Evolutionary conservation across 2,329 filamentous ascomycete genomes (phyloP), one percentile per base, ranked within the genome.

Genomic region (Blastomyces parvus): DNA sequence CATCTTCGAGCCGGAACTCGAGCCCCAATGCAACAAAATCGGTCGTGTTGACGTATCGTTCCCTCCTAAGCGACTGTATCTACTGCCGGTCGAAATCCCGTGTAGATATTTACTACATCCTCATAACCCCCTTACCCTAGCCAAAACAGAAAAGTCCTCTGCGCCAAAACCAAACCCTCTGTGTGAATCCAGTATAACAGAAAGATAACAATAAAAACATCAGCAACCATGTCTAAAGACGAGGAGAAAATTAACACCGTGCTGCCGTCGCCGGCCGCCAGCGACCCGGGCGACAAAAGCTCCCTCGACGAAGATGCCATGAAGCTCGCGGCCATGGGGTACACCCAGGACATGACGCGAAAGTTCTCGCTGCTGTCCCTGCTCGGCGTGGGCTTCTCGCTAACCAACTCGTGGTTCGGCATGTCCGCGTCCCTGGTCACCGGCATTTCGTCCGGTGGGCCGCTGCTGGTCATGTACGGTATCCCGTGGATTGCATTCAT

Each of bases 361-460:
- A 81, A 82, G 64, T 81, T 79, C 70, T 78, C 75, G 42, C 74
- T 81, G n/a, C 73, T 78, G 67, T 80, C 79, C 0, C 73, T 82
- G 46, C 73, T 82, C 2, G 80, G 79, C n/a, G 78, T 81, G 14
- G 79, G 80, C 11, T 82, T 81, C 68, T 80, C 77, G 9, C 75
- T 82, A 62, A 81, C 79, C 36, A 82, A 82, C 65, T 80, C 78
- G 0, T 82, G 80, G 80, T 81, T 80, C 64, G 80, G 78, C 59
- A 80, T 82, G 60, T 79, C 78, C 0, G 77, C 79, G 9, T 78
- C 77, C 5, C 66, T 82, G 65, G 74, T 81, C 64, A 81, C 80
- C 0, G 80, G 79, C 38, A 81, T 82, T 72, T 81, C 77, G 48
- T 80, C 78, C 11, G 80, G 80, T 25, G 80, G 80, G 0, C 78